Evolutionary conservation across 768 basidiomycete genomes (phyloP).

Genomic region (Pulveroboletus sp.): DNA sequence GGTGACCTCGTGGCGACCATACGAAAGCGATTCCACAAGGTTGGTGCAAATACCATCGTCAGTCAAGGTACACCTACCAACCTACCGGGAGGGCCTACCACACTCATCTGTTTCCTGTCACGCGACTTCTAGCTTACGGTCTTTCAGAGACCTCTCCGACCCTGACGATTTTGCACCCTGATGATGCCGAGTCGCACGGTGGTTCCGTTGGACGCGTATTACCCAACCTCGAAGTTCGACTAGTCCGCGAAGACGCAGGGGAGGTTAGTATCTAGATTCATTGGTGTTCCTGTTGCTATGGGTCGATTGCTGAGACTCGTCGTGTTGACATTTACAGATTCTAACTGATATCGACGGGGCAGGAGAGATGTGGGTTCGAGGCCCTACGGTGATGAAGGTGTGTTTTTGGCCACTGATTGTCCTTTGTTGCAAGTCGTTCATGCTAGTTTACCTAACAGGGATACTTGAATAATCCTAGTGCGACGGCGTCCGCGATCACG

Average conservation of each 20-base stretch:
- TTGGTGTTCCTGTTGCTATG: too few relatives aligned
- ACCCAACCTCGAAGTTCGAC: constrained; percentile 71
- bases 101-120: neutral
- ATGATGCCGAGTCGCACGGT: constrained; percentile 45
- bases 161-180: constrained; percentile 50
- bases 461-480: constrained; percentile 68
- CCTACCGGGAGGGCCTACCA: too few relatives aligned
- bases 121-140: constrained; percentile 57
- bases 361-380: constrained; percentile 83
- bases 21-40: constrained; percentile 36
- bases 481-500: constrained; percentile 69
- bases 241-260: constrained; percentile 64
- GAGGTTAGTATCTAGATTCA: constrained; percentile 27
- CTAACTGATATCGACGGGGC: constrained; percentile 37
- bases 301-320: neutral
- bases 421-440: neutral
- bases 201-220: constrained; percentile 70
- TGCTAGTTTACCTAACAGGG: constrained; percentile 52
- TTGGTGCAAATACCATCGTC: constrained; percentile 41
- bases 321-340: constrained; percentile 14
- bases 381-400: constrained; percentile 80
- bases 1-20: constrained; percentile 56
- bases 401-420: neutral
- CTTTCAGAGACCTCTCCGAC: constrained; percentile 83
- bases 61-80: constrained; percentile 45